Evolutionary conservation across 495 filamentous ascomycete species (phyloP).

Genomic region (Achaetomiella virescens): DNA sequence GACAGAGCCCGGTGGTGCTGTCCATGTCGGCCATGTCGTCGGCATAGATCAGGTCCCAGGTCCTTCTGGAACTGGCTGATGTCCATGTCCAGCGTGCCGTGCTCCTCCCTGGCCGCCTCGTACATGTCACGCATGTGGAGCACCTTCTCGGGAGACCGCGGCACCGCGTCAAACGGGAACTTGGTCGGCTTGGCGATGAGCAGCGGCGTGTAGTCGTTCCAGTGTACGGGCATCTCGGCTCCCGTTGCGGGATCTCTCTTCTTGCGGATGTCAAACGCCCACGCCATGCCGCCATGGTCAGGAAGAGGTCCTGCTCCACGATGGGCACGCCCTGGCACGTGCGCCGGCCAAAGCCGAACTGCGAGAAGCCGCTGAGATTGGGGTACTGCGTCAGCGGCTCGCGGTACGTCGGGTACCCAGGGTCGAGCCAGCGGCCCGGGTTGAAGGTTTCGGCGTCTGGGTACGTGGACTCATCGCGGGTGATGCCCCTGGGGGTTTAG

Average conservation of each 20-base stretch:
- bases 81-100: constrained; percentile 1
- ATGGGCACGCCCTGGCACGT: constrained; percentile 53
- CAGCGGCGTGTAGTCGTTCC: constrained; percentile 45
- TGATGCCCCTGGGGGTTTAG: constrained; percentile 49
- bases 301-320: constrained; percentile 50
- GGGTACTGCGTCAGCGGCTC: constrained; percentile 49
- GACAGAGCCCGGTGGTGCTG: neutral
- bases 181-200: constrained; percentile 47
- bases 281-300: constrained; percentile 52
- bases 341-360: constrained; percentile 57
- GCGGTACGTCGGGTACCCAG: constrained; percentile 47
- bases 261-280: constrained; percentile 50
- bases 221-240: constrained; percentile 38
- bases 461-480: constrained; percentile 52
- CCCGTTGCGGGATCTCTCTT: constrained; percentile 31
- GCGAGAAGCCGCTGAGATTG: constrained; percentile 48
- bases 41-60: constrained; percentile 1
- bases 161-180: constrained; percentile 42
- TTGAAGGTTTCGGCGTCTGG: constrained; percentile 57
- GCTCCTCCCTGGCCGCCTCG: constrained; percentile 14
- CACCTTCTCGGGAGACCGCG: constrained; percentile 31
- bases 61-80: constrained; percentile 4
- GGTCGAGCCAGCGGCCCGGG: constrained; percentile 47
- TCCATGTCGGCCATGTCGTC: neutral
- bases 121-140: constrained; percentile 30